Conservation (phyloP, 139 green algal species). For the Auxenochlorella pyrenoidosa region DNA sequence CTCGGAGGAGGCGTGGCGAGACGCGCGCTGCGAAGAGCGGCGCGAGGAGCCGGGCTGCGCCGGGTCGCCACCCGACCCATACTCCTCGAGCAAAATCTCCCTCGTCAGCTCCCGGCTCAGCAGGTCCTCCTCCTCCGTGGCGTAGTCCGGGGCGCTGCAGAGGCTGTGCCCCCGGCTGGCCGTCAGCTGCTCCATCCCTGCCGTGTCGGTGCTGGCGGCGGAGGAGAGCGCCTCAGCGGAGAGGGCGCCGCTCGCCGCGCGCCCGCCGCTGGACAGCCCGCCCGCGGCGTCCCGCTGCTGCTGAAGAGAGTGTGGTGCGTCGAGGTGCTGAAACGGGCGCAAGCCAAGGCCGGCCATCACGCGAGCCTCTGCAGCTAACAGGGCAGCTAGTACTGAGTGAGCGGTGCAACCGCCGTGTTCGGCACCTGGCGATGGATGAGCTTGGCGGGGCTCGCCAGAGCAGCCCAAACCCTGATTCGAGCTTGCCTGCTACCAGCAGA, state of each 20-base stretch:
- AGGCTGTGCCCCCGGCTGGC: neutral
- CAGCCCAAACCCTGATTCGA: too few species aligned
- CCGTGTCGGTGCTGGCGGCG: neutral
- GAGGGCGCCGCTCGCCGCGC: neutral
- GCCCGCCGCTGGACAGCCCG: neutral
- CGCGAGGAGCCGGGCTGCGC: neutral
- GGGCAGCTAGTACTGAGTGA: too few species aligned
- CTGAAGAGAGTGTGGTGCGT: too few species aligned
- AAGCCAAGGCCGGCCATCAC: too few species aligned
- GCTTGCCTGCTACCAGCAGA: too few species aligned
- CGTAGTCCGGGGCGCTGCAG: neutral
- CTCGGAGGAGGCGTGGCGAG: neutral
- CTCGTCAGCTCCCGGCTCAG: slow-evolving; percentile 5
- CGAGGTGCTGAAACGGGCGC: neutral
- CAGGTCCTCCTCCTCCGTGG: slow-evolving; percentile 9
- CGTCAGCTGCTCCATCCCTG: neutral
- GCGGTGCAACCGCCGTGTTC: too few species aligned
- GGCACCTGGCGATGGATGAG: too few species aligned
- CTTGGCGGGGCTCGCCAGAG: too few species aligned
- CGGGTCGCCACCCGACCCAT: neutral
- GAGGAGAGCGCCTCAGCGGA: neutral
- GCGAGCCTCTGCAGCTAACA: too few species aligned
- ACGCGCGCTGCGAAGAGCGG: neutral
- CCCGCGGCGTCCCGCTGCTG: neutral
- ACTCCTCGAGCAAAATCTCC: slow-evolving; percentile 11